These are phyloP conservation scores for Hypoxylon crocopeplum DNA, from an alignment of 495 filamentous ascomycete genomes.

Conservation along the genomic window DNA sequence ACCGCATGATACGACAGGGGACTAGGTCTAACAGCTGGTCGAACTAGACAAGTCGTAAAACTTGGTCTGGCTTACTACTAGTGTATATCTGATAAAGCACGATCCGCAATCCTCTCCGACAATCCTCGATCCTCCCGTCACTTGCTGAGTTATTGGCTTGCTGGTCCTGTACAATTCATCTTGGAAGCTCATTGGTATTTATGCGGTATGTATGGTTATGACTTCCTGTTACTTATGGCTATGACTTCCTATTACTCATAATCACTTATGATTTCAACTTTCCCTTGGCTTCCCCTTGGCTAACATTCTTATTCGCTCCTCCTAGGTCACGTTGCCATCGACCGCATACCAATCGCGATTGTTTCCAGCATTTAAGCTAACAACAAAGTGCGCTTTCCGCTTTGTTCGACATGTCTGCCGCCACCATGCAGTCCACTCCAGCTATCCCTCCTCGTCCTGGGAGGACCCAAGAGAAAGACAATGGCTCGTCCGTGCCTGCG, in stretches of 20 bases:
- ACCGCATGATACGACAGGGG: slow-evolving; percentile 35
- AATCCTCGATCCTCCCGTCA: slow-evolving; percentile 11
- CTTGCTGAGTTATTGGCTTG: slow-evolving; percentile 6
- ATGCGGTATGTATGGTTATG: slow-evolving; percentile 34
- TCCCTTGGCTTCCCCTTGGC: neutral
- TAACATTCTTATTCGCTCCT: slow-evolving; percentile 8
- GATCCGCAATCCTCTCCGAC: slow-evolving; percentile 16
- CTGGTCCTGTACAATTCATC: slow-evolving; percentile 2
- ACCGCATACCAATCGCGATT: slow-evolving; percentile 22
- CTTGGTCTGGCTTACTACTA: slow-evolving; percentile 10
- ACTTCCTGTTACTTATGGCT: no score
- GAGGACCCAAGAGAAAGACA: slow-evolving; percentile 50
- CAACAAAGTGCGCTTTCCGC: slow-evolving; percentile 9
- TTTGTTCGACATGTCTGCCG: slow-evolving; percentile 46
- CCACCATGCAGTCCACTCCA: slow-evolving; percentile 62
- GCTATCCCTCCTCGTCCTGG: slow-evolving; percentile 71
- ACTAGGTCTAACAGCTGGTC: slow-evolving; percentile 28
- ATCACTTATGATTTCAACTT: no score
- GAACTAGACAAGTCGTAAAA: slow-evolving; percentile 36
- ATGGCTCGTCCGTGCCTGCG: slow-evolving; percentile 50
- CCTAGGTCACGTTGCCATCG: slow-evolving; percentile 26
- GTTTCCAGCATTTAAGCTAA: slow-evolving; percentile 38
- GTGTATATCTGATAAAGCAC: slow-evolving; percentile 31
- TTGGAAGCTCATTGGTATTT: slow-evolving; percentile 20
- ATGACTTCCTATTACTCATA: no score